A percentile compares a stretch with the other conserved stretches of the same genome.
Evolutionary conservation across 805 yeast species (phyloP).

Genomic region (Candida wancherniae): DNA sequence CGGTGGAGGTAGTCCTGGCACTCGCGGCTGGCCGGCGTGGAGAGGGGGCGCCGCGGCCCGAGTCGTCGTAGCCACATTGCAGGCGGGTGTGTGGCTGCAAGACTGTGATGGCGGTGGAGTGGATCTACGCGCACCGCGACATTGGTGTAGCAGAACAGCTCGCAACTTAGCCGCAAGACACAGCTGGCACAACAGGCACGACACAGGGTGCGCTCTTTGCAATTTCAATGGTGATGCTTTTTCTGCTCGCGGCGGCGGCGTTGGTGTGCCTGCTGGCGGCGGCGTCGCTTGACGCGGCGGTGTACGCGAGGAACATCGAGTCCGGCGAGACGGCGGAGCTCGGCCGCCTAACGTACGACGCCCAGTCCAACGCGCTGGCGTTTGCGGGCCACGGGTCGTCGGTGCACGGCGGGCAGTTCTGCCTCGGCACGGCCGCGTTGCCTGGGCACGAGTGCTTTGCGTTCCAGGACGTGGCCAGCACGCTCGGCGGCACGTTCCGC

Average conservation of each 20-base stretch:
- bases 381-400: slow-evolving; percentile 8
- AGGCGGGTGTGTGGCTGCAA: no score
- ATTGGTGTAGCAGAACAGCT: background rate
- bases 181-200: background rate
- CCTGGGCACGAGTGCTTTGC: slow-evolving; percentile 29
- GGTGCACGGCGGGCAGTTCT: slow-evolving; percentile 14
- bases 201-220: background rate
- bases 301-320: slow-evolving; percentile 3
- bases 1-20: slow-evolving; percentile 27
- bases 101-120: no score
- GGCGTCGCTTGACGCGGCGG: slow-evolving; percentile 7
- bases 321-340: slow-evolving; percentile 3
- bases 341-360: slow-evolving; percentile 17
- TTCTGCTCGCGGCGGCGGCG: no score
- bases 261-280: slow-evolving; percentile 4
- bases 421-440: slow-evolving; percentile 31
- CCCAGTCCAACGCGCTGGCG: slow-evolving; percentile 3
- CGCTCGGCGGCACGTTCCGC: slow-evolving; percentile 10
- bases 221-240: no score
- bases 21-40: no score
- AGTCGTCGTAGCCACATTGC: no score
- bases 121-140: no score
- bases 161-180: background rate
- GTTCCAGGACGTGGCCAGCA: slow-evolving; percentile 9
- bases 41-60: slow-evolving; percentile 7